Evolutionary conservation across 257 asterid genomes (phyloP), one percentile per base, ranked within the genome.

Genomic region (Asclepias syriaca): DNA sequence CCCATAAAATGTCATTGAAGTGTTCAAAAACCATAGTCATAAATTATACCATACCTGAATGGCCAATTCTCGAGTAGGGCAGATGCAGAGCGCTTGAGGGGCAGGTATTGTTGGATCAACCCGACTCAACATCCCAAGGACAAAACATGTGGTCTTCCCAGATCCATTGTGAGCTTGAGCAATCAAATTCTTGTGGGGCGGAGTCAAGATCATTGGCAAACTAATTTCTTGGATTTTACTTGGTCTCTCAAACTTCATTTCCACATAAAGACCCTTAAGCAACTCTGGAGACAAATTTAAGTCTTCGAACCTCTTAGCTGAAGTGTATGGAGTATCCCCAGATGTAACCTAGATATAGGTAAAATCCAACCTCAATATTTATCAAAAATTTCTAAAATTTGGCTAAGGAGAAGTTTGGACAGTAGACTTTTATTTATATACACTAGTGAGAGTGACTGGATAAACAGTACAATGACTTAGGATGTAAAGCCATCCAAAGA

Each of bases 121-220:
- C 8, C 99, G 96, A 81, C 98, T 89, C 91, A 94, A 71, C 99
- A 94, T 94, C 13, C 99, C 99, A 58, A 94, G 97, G 69, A 89
- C 96, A 66, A 94, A 94, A 78, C 99, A 94, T 21, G 99, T 94
- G 15, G 99, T 94, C 89, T 94, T 94, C 65, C 99, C 97, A 15
- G 97, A 91, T 11, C 99, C 99, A 81, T 92, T 94, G 73, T 88
- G 98, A 76, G 98, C 99, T 83, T 92, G 99, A 78, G 98, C 99
- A 37, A 94, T 89, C 77, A 94, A 77, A 84, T 90, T 86, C 87
- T 84, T 87, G 84, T 82, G 48, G 0, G 99, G 99, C 21, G 97
- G 96, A 67, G 92, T 87, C 77, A 94, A 68, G 58, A 94, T 94
- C 99, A 94, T 91, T 27, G 99, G 99, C 85, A 94, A 85, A 82